Evolutionary conservation across 2,329 filamentous ascomycete species (phyloP).

Genomic region (Neophaeococcomyces mojaviensis): DNA sequence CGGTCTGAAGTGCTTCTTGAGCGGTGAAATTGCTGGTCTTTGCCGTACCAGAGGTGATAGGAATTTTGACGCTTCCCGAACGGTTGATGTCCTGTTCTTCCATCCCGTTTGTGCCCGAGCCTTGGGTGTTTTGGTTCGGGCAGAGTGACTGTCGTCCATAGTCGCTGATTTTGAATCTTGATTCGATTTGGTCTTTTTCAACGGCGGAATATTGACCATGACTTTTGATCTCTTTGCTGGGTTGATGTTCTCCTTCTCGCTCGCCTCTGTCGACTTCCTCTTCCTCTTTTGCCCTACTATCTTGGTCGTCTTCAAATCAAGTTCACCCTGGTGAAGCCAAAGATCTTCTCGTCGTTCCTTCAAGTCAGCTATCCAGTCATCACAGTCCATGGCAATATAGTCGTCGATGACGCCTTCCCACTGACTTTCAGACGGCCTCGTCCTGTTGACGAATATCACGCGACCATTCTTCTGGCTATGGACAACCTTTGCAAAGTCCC

Average conservation of each 20-base stretch:
- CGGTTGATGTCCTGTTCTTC: not conserved
- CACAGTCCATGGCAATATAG: conserved; percentile 68
- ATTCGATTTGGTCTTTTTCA: not conserved
- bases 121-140: not conserved
- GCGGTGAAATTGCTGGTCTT: conserved; percentile 2
- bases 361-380: conserved; percentile 62
- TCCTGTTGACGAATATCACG: conserved; percentile 66
- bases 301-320: conserved; percentile 23
- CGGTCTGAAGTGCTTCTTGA: conserved; percentile 3
- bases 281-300: conserved; percentile 16
- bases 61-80: not conserved
- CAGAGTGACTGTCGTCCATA: not conserved
- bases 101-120: not conserved
- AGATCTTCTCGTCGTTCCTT: conserved; percentile 51
- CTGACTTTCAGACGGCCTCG: conserved; percentile 62
- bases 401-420: conserved; percentile 69
- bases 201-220: not conserved
- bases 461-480: conserved; percentile 49
- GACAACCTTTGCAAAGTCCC: conserved; percentile 63
- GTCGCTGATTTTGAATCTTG: not conserved
- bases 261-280: conserved; percentile 16
- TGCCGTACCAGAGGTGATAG: conserved; percentile 1
- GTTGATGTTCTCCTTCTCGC: conserved; percentile 6
- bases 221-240: conserved; percentile 17
- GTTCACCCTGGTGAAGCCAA: conserved; percentile 38